Conservation (phyloP, 2,329 filamentous ascomycete species). For the Neurospora crassa region DNA sequence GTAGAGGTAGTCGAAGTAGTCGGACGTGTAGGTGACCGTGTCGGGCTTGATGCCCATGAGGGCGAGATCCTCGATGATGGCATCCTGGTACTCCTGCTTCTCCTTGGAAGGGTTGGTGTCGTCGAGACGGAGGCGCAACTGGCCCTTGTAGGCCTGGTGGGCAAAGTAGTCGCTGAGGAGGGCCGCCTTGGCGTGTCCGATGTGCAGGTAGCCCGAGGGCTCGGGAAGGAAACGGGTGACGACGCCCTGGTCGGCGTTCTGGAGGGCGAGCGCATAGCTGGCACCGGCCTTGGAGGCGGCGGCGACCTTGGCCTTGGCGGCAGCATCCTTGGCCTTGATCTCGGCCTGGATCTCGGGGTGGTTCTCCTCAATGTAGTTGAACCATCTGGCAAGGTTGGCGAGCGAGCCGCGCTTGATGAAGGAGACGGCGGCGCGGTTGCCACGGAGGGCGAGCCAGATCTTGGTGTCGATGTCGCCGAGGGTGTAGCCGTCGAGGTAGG, state of each 20-base stretch:
- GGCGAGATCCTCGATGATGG: slow-evolving; percentile 83
- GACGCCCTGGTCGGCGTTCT: slow-evolving; percentile 78
- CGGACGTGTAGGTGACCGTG: slow-evolving; percentile 77
- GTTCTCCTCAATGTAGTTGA: slow-evolving; percentile 70
- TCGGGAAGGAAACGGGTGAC: slow-evolving; percentile 90
- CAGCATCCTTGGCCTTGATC: slow-evolving; percentile 59
- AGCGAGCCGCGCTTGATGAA: slow-evolving; percentile 72
- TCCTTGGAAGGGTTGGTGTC: slow-evolving; percentile 97
- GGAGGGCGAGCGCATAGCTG: slow-evolving; percentile 81
- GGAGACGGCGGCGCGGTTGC: slow-evolving; percentile 74
- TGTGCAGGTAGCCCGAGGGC: slow-evolving; percentile 91
- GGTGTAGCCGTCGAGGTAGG: slow-evolving; percentile 74
- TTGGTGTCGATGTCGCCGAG: slow-evolving; percentile 69
- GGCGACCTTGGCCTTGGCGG: slow-evolving; percentile 59
- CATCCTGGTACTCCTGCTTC: slow-evolving; percentile 91
- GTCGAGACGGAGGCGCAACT: slow-evolving; percentile 84
- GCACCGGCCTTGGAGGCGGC: slow-evolving; percentile 66
- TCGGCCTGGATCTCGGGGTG: slow-evolving; percentile 68
- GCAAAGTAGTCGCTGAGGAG: slow-evolving; percentile 90
- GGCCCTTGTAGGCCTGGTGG: slow-evolving; percentile 86
- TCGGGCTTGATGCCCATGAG: slow-evolving; percentile 91
- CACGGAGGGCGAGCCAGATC: slow-evolving; percentile 74
- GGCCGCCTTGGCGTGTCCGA: slow-evolving; percentile 74
- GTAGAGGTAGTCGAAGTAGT: slow-evolving; percentile 91
- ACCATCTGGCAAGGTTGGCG: slow-evolving; percentile 77